Base-by-base conservation (phyloP, 164 flowering plant species). In the Saururus chinensis region DNA sequence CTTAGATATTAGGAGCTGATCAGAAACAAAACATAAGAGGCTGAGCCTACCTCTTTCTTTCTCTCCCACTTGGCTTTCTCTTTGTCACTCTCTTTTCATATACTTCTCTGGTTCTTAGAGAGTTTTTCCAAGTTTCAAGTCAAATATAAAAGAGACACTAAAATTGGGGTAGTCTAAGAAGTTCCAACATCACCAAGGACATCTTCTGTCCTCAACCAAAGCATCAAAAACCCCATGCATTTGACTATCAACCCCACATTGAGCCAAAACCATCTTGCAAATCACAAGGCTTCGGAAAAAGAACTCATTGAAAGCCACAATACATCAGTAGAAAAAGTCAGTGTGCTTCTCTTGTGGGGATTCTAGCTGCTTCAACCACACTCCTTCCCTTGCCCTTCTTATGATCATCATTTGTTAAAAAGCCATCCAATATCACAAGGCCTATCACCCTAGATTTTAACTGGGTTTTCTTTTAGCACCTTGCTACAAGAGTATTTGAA, bases 151-250 rank as follows among this genome's bases (percentile, higher is more conserved):
- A 60, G 49, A n/a, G 76, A 74, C 75, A 73, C 82, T 77, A 78
- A 79, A 77, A 74, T 72, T 74, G 61, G 79, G 26, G 67, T 54
- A n/a, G n/a, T 70, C 62, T 69, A 69, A 70, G 73, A 70, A 73
- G 65, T 64, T 70, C 73, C 64, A 73, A 66, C 69, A 56, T 64
- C 71, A 20, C 37, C 59, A 30, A 45, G 65, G 66, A 23, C 37
- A 17, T 35, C 65, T 59, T 71, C 53, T 68, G 63, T 76, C 66
- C 55, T 23, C 53, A 61, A 51, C 62, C 57, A 17, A 42, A 60
- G 81, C 89, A 73, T 53, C 85, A n/a, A n/a, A 76, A 76, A 59
- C 56, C 68, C 84, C 64, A 81, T 78, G 81, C 79, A 76, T 67
- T 76, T 77, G 80, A 73, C 79, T 69, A 73, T 66, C 68, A 1